Base-by-base conservation (phyloP, 306 rosid genomes). In the Pachyrhizus erosus region DNA sequence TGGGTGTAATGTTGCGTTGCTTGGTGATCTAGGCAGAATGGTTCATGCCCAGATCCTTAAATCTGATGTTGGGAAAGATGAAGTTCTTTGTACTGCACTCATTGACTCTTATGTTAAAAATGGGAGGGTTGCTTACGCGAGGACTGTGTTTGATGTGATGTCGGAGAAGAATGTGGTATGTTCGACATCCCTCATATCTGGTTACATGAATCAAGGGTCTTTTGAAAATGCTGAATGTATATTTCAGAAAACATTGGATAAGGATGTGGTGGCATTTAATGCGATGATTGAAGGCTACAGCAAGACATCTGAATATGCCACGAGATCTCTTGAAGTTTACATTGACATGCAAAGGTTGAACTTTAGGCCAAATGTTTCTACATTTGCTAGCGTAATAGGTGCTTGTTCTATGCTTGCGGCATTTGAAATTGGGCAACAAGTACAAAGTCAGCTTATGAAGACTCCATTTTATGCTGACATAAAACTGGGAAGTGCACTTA, bases 251-350 rank as follows among this genome's bases (percentile, higher is more conserved):
- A 85, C 99, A 1, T 81, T 83, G 79, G 86, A 80, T 43, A 93
- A 89, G 88, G 99, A 93, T 78, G 60, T 89, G 9, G 99, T 96
- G 51, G 94, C 87, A 12, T 96, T 91, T 82, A 93, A 96, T 89
- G 96, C 98, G 15, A 96, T 93, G 98, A 89, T 96, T 66, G 99
- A 96, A 86, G 99, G 98, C 54, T 96, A 91, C 79, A 96, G 99
- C 84, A 92, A 89, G 89, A 73, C 88, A 11, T 46, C 79, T 21
- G 91, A 91, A 61, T 69, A 81, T 86, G 98, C 91, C 33, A 57
- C 57, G 75, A 92, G 70, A 84, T 91, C 99, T 20, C 73, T 96
- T 81, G 92, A 90, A 15, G 87, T 92, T 85, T 93, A 90, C 75
- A 84, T 92, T 85, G 85, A 87, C 55, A 91, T 93, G 98, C 98